Percentiles rank a stretch among this genome's conserved stretches.
phyloP scores from a whole-genome alignment of 2,329 filamentous ascomycete genomes.

The Fusarium dlaminii region DNA sequence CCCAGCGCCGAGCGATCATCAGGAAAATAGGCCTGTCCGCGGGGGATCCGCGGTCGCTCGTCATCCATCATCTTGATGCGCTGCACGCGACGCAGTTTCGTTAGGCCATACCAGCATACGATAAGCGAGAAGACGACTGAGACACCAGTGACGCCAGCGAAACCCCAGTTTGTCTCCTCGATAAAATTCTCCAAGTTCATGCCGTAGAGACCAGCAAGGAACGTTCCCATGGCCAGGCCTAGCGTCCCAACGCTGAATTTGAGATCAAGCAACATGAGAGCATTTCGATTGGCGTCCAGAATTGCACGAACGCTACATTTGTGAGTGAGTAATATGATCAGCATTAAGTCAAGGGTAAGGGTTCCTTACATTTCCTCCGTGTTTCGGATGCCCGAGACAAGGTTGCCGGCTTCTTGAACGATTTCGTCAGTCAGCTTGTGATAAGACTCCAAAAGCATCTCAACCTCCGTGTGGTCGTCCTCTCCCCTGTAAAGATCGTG shows the following conservation, averaged over 20 bases:
- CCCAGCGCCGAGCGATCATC: conserved; percentile 55
- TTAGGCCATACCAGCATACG: conserved; percentile 85
- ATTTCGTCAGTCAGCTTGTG: conserved; percentile 99
- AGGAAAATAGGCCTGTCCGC: conserved; percentile 51
- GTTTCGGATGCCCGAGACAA: conserved; percentile 94
- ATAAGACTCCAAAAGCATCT: conserved; percentile 96
- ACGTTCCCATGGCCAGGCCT: conserved; percentile 92
- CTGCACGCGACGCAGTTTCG: conserved; percentile 85
- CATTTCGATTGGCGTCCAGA: conserved; percentile 96
- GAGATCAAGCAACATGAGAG: conserved; percentile 95
- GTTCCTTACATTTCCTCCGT: conserved; percentile 93
- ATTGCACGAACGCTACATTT: conserved; percentile 85
- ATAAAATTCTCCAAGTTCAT: conserved; percentile 99
- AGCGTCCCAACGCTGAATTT: conserved; percentile 96
- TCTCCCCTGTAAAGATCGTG: conserved; percentile 77
- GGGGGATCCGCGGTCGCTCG: conserved; percentile 52
- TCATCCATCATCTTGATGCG: conserved; percentile 81
- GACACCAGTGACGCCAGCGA: conserved; percentile 75
- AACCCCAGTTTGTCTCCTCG: conserved; percentile 90
- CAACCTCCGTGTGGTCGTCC: conserved; percentile 94
- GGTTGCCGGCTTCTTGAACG: conserved; percentile 90
- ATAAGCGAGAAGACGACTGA: conserved; percentile 78
- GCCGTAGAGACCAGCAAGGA: conserved; percentile 97
- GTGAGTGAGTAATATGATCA: conserved; percentile 40
- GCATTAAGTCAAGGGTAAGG: neutral